Percentiles rank a stretch among this genome's conserved stretches.
phyloP scores from a whole-genome alignment of 2,329 filamentous ascomycete genomes.

The Aspergillus sojae region DNA sequence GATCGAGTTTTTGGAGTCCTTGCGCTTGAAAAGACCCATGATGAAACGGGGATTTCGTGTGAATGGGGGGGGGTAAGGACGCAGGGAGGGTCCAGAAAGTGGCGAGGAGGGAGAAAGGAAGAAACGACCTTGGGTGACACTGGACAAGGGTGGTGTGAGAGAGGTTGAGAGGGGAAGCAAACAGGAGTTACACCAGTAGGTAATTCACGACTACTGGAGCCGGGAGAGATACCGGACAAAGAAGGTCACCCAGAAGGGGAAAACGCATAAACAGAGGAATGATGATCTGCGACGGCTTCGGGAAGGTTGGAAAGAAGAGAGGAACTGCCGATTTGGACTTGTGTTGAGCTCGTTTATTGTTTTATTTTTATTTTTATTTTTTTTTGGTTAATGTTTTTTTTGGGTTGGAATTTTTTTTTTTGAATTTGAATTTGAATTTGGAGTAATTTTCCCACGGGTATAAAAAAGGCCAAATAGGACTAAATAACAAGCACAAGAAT shows the following conservation, averaged over 20 bases:
- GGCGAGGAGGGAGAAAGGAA: constrained; percentile 6
- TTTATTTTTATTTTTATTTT: not conserved
- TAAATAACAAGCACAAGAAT: not conserved
- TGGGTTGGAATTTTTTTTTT: not conserved
- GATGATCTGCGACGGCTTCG: constrained; percentile 24
- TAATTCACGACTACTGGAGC: constrained; percentile 1
- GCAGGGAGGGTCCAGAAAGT: not conserved
- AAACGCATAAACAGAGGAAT: constrained; percentile 10
- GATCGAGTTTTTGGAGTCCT: constrained; percentile 45
- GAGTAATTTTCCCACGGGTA: not conserved
- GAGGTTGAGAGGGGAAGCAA: constrained; percentile 11
- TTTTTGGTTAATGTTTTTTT: not conserved
- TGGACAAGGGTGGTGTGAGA: constrained; percentile 5
- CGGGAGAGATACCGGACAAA: constrained; percentile 1
- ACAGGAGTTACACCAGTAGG: not conserved
- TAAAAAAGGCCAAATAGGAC: constrained; percentile 1
- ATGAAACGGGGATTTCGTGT: constrained; percentile 10
- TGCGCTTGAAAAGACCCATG: constrained; percentile 52
- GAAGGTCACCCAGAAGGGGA: not conserved
- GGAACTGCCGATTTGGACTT: constrained; percentile 6
- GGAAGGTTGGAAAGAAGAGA: constrained; percentile 1
- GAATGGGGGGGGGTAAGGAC: not conserved
- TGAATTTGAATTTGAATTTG: not conserved
- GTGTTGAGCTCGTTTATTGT: not conserved
- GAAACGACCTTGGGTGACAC: constrained; percentile 5